Conservation (phyloP, 257 asterid genomes). For the Solanum lycopersicoides region DNA sequence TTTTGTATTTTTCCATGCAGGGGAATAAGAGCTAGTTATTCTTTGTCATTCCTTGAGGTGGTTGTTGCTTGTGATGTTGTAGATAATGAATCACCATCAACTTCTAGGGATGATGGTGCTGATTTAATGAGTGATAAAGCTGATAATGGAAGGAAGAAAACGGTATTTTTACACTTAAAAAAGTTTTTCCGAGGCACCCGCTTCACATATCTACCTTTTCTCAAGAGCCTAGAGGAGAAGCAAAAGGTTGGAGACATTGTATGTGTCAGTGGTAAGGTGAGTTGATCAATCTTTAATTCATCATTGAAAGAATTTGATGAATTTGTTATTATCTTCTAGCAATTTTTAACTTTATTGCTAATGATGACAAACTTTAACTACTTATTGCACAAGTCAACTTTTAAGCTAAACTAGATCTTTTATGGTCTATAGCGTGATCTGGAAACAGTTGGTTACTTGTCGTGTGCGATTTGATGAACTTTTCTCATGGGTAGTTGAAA, state of each 20-base stretch:
- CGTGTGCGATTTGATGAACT: not conserved
- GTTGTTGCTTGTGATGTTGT: slow-evolving; percentile 79
- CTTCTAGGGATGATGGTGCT: slow-evolving; percentile 6
- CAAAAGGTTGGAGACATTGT: slow-evolving; percentile 75
- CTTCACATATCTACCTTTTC: slow-evolving; percentile 71
- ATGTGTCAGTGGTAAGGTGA: slow-evolving; percentile 96
- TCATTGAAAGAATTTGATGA: not conserved
- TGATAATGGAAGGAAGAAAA: slow-evolving; percentile 30
- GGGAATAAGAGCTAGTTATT: slow-evolving; percentile 71
- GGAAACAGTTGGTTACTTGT: not conserved
- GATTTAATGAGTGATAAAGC: slow-evolving; percentile 27
- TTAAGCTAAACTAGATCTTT: not conserved
- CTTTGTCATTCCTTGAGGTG: slow-evolving; percentile 83
- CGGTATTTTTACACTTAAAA: slow-evolving; percentile 74
- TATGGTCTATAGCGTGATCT: not conserved
- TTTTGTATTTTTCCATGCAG: slow-evolving; percentile 21
- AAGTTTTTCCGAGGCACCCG: slow-evolving; percentile 91
- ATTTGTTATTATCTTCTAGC: not conserved
- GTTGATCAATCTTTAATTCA: slow-evolving; percentile 2
- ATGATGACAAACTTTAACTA: not conserved
- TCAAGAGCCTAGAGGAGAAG: slow-evolving; percentile 70
- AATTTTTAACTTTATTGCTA: not conserved
- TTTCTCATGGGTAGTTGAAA: not conserved
- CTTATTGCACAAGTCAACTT: not conserved
- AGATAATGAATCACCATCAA: slow-evolving; percentile 17